These are phyloP conservation scores for Puccinia hordei DNA, from an alignment of 1,284 basidiomycete genomes.

Conservation along the genomic window DNA sequence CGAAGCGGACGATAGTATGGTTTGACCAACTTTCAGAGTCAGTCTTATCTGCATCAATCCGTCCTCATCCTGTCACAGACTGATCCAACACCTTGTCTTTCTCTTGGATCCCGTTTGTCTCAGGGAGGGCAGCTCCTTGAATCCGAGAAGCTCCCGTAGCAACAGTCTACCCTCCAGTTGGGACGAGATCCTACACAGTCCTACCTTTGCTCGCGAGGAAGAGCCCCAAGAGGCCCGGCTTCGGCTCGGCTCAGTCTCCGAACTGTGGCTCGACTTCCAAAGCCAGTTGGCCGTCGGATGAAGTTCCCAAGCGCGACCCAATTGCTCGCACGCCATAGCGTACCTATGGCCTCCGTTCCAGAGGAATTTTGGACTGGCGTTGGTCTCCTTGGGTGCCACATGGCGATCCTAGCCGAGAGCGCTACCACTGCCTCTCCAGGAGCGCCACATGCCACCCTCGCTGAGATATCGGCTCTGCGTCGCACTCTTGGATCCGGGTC, in stretches of 20 bases:
- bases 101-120: too few species aligned
- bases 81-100: background rate
- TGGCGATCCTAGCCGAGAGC: too few species aligned
- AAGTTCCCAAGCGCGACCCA: background rate
- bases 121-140: too few species aligned
- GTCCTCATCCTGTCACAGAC: background rate
- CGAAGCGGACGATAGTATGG: conserved; percentile 1
- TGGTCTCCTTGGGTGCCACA: too few species aligned
- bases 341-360: too few species aligned
- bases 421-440: too few species aligned
- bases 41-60: background rate
- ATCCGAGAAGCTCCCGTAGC: background rate
- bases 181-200: background rate
- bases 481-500: too few species aligned
- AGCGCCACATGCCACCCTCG: too few species aligned
- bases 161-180: conserved; percentile 18
- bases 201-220: background rate
- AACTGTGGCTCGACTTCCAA: conserved; percentile 23
- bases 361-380: too few species aligned
- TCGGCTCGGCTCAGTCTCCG: background rate
- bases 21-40: conserved; percentile 1
- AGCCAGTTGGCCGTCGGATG: conserved; percentile 1
- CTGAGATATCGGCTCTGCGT: too few species aligned
- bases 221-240: background rate
- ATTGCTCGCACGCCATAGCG: too few species aligned